Evolutionary conservation across 768 basidiomycete genomes (phyloP).

Genomic region (Boletus barrowsii): DNA sequence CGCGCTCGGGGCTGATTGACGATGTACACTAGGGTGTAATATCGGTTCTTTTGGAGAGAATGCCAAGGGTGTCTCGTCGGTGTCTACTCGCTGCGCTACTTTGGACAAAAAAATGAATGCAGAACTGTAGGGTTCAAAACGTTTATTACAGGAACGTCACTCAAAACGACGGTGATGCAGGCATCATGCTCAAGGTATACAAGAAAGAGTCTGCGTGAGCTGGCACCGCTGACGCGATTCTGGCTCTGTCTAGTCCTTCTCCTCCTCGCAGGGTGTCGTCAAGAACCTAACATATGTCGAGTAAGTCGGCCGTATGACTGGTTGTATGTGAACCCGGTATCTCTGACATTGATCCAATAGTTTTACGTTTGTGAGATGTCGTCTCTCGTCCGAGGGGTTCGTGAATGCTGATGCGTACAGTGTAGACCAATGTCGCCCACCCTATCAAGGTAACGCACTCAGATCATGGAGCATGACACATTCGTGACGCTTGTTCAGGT

Average conservation of each 20-base stretch:
- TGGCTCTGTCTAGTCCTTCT: constrained; percentile 5
- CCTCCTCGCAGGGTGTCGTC: constrained; percentile 8
- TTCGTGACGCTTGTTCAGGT: neutral
- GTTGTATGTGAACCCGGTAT: neutral
- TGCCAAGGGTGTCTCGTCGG: neutral
- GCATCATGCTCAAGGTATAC: constrained; percentile 10
- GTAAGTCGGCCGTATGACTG: neutral
- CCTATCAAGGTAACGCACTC: constrained; percentile 11
- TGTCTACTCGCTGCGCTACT: neutral
- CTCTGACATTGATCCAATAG: neutral
- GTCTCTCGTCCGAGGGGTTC: too few species aligned
- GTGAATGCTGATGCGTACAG: too few species aligned
- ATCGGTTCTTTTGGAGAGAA: constrained; percentile 10
- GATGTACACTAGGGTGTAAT: constrained; percentile 9
- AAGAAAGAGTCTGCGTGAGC: too few species aligned
- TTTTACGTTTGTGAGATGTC: constrained; percentile 10
- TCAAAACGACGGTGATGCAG: neutral
- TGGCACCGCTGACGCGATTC: neutral
- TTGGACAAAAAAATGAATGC: neutral
- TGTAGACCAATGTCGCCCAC: neutral
- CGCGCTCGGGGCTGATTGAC: neutral
- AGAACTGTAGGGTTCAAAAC: constrained; percentile 2
- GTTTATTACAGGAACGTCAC: constrained; percentile 11
- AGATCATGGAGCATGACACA: too few species aligned
- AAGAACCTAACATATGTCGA: constrained; percentile 10